Percentiles rank a stretch among this genome's conserved stretches.
These are phyloP conservation scores for Tolypocladium guangdongense DNA, from an alignment of 2,329 filamentous ascomycete species.

Conservation along the genomic window DNA sequence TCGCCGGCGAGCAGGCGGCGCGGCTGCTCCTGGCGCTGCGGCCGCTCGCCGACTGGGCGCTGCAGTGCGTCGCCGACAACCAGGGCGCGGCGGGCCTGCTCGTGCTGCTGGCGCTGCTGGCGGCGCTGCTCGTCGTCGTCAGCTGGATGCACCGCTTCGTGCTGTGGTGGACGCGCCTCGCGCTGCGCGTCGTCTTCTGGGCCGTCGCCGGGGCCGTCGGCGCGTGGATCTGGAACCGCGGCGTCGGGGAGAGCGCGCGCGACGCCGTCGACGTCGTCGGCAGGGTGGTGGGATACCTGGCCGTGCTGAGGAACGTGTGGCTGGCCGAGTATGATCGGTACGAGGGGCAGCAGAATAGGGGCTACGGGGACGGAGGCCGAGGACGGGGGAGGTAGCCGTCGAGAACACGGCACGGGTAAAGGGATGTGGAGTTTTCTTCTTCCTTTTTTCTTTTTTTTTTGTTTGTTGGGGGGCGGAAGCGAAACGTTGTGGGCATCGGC, in stretches of 20 bases:
- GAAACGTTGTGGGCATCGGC: neutral
- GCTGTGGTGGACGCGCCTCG: conserved; percentile 65
- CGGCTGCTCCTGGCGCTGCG: conserved; percentile 20
- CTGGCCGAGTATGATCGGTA: conserved; percentile 45
- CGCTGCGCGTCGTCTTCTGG: conserved; percentile 54
- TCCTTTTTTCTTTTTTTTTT: no score
- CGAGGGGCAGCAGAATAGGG: conserved; percentile 31
- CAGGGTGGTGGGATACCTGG: conserved; percentile 33
- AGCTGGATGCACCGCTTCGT: conserved; percentile 62
- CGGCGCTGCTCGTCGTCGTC: conserved; percentile 54
- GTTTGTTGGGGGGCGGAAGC: no score
- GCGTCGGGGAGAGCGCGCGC: conserved; percentile 50
- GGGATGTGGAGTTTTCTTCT: neutral
- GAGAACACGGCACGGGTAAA: neutral
- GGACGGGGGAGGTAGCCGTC: neutral
- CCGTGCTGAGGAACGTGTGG: conserved; percentile 43
- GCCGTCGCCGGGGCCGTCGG: conserved; percentile 41
- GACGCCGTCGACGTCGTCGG: conserved; percentile 39
- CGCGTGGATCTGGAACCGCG: conserved; percentile 52
- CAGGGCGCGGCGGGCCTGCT: conserved; percentile 20
- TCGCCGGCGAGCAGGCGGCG: conserved; percentile 19
- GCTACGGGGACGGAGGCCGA: neutral
- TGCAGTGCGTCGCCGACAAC: conserved; percentile 22
- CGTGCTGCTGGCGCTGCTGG: conserved; percentile 22
- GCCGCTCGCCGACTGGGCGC: conserved; percentile 29